These are phyloP conservation scores for Tetraselmis chui DNA, from an alignment of 139 green algal species.

Conservation along the genomic window DNA sequence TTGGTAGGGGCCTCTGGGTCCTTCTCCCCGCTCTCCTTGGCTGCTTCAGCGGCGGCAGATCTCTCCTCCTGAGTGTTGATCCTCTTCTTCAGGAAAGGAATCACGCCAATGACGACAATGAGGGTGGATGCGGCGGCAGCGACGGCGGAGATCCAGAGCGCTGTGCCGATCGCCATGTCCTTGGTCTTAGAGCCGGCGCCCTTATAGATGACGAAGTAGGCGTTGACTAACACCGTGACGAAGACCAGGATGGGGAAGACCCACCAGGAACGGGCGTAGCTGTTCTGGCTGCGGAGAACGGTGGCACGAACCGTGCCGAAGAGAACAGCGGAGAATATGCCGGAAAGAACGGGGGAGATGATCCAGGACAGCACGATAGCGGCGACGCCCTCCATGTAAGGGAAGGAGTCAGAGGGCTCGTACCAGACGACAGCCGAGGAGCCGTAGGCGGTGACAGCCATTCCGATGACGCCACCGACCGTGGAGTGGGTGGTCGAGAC, in stretches of 20 bases:
- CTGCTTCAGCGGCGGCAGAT: neutral
- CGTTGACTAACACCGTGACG: constrained; percentile 14
- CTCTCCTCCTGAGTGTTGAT: neutral
- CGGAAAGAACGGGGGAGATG: constrained; percentile 36
- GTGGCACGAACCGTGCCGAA: constrained; percentile 23
- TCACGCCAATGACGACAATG: neutral
- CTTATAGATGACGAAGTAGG: constrained; percentile 26
- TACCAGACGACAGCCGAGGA: constrained; percentile 32
- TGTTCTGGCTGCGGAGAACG: constrained; percentile 31
- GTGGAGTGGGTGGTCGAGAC: constrained; percentile 40
- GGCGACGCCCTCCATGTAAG: constrained; percentile 14
- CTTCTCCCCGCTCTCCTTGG: constrained; percentile 1
- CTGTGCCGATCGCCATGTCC: neutral
- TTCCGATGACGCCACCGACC: constrained; percentile 28
- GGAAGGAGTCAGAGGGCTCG: constrained; percentile 8
- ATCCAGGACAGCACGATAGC: constrained; percentile 43
- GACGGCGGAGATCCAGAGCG: neutral
- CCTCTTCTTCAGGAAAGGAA: neutral
- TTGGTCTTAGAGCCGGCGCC: constrained; percentile 8
- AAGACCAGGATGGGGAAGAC: constrained; percentile 9
- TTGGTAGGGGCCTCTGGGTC: constrained; percentile 5
- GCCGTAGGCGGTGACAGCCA: constrained; percentile 25
- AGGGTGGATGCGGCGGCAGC: neutral
- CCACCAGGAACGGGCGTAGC: constrained; percentile 7
- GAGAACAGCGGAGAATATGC: constrained; percentile 22